A percentile compares a stretch with the other conserved stretches of the same genome.
These are phyloP conservation scores for Trichosporon asahii DNA, from an alignment of 1,284 basidiomycete genomes.

Conservation along the genomic window DNA sequence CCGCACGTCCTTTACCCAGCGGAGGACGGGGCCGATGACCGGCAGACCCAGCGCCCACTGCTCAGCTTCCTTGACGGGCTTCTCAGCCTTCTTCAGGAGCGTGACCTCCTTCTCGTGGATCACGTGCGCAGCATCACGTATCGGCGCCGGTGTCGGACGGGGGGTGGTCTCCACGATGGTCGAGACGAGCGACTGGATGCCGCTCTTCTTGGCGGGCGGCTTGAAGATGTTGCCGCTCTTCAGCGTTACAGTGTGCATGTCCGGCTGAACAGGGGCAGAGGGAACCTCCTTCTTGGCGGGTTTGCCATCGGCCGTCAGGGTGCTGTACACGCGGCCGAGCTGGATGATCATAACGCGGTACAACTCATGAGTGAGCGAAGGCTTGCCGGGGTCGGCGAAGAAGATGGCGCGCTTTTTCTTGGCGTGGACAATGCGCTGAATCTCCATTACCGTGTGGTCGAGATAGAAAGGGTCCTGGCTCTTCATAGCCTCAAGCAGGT, in stretches of 20 bases:
- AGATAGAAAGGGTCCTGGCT: slow-evolving; percentile 37
- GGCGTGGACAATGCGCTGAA: slow-evolving; percentile 36
- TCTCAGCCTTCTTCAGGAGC: slow-evolving; percentile 19
- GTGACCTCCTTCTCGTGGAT: slow-evolving; percentile 19
- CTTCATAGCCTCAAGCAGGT: slow-evolving; percentile 39
- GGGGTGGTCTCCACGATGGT: slow-evolving; percentile 39
- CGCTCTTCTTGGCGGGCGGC: slow-evolving; percentile 32
- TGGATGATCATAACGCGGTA: slow-evolving; percentile 40
- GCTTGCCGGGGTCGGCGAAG: slow-evolving; percentile 37
- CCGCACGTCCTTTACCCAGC: slow-evolving; percentile 9
- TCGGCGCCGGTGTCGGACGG: slow-evolving; percentile 24
- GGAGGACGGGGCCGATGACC: slow-evolving; percentile 16
- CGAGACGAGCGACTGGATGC: slow-evolving; percentile 24
- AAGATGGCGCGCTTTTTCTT: slow-evolving; percentile 33
- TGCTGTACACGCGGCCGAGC: slow-evolving; percentile 31
- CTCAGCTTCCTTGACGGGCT: slow-evolving; percentile 16
- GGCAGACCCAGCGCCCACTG: slow-evolving; percentile 18
- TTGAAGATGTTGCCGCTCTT: slow-evolving; percentile 43
- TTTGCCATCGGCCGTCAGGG: slow-evolving; percentile 24
- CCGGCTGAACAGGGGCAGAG: slow-evolving; percentile 18
- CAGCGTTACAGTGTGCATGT: slow-evolving; percentile 34
- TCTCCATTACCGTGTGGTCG: slow-evolving; percentile 48
- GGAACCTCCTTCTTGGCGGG: not conserved
- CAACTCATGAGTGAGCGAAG: slow-evolving; percentile 32
- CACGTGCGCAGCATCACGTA: slow-evolving; percentile 14